A percentile compares a stretch with the other conserved stretches of the same genome.
These are phyloP conservation scores for Selaginella tamariscina DNA, from an alignment of 75 land plant genomes.

Conservation along the genomic window DNA sequence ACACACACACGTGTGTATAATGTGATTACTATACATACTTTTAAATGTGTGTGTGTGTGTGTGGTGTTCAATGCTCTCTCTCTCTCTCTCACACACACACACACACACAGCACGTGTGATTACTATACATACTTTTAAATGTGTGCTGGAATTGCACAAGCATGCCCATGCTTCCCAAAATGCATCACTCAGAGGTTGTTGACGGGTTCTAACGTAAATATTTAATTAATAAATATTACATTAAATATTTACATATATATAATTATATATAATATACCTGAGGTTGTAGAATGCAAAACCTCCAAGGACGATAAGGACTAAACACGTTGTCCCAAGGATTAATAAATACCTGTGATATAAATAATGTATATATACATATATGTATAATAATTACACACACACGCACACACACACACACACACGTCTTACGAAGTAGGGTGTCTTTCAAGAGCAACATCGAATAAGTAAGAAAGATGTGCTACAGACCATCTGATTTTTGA, in stretches of 20 bases:
- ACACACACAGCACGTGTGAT: too few species aligned
- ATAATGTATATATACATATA: not conserved
- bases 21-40: too few species aligned
- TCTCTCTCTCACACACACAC: too few species aligned
- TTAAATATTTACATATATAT: not conserved
- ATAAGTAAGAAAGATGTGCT: constrained; percentile 19
- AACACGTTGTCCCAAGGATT: constrained; percentile 18
- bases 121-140: constrained; percentile 48
- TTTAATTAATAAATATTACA: not conserved
- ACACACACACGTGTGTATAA: too few species aligned
- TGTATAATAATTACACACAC: not conserved
- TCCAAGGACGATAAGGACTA: constrained; percentile 20
- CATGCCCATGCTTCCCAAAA: constrained; percentile 97
- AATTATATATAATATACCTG: constrained; percentile 13
- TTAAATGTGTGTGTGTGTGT: too few species aligned
- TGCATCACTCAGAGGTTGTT: constrained; percentile 61
- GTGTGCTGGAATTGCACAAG: constrained; percentile 68
- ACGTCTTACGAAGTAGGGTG: constrained; percentile 32
- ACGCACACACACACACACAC: too few species aligned
- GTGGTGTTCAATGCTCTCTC: too few species aligned
- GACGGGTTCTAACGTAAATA: constrained; percentile 18
- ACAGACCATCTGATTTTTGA: constrained; percentile 16
- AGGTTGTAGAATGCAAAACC: constrained; percentile 21
- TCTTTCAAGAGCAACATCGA: constrained; percentile 26
- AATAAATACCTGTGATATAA: constrained; percentile 22